Evolutionary conservation across 2,329 filamentous ascomycete species (phyloP), one percentile per base, ranked within the genome.

Genomic region (Calonectria pauciramosa): DNA sequence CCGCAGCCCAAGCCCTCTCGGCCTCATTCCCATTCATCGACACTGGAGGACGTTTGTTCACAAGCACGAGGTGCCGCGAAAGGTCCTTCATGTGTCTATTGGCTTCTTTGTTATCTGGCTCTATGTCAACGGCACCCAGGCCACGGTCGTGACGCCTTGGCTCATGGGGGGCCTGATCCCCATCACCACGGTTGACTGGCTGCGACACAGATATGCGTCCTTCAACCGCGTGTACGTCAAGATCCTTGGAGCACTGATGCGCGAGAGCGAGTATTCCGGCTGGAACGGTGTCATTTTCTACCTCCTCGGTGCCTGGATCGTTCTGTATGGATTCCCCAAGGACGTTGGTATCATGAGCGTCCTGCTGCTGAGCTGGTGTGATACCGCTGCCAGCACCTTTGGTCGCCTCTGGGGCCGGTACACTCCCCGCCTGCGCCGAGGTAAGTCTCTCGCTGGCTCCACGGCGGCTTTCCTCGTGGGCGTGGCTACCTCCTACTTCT

Each of bases 201-300:
- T 98, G 63, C 94, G 97, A 68, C 96, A 98, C 86, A 92, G 92
- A 79, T 97, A 93, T 80, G 91, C 94, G 74, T 90, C 92, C 1
- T 91, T 99, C 82, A 99, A 99, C 85, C 90, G 93, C 47, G 84
- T 98, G 71, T 99, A 99, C 85, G 96, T 99, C 80, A 92, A 91
- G 71, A 90, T 91, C 47, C 87, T 99, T 18, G 97, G 97, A 60
- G 95, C 96, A 0, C 89, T 99, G 80, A 99, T 99, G 97, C 94
- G 97, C 70, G 97, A 99, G 87, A 97, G 94, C 77, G 97, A 99
- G 86, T 98, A 96, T 79, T 90, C 93, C 63, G 95, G 96, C 67
- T 99, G 95, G 90, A 99, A 99, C 84, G 97, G 97, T 68, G 96
- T 99, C 79, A 97, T 99, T 78, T 98, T 95, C 89, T 99, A 99